These are phyloP conservation scores for Ceratocystis smalleyi DNA, from an alignment of 2,329 filamentous ascomycete genomes.

Conservation along the genomic window DNA sequence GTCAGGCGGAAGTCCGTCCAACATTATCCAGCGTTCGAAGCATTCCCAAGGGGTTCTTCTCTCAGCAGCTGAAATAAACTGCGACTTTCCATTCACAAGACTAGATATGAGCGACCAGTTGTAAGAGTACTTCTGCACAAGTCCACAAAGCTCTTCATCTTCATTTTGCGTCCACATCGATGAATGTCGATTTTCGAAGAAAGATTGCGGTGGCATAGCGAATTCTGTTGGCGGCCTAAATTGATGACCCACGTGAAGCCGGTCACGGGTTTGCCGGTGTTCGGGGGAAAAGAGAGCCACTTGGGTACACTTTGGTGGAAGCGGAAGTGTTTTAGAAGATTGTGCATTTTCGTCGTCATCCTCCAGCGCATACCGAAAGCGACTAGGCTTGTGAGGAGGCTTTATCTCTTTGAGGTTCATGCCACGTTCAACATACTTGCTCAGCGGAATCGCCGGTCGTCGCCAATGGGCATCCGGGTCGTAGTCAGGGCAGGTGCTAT, in stretches of 20 bases:
- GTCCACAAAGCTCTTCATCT: slow-evolving; percentile 70
- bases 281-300: slow-evolving; percentile 82
- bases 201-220: slow-evolving; percentile 74
- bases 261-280: slow-evolving; percentile 76
- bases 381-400: slow-evolving; percentile 58
- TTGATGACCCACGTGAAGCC: slow-evolving; percentile 78
- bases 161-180: slow-evolving; percentile 87
- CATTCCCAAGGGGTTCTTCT: slow-evolving; percentile 95
- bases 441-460: slow-evolving; percentile 64
- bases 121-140: slow-evolving; percentile 87
- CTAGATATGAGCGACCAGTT: slow-evolving; percentile 93
- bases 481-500: slow-evolving; percentile 40
- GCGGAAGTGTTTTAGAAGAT: slow-evolving; percentile 24
- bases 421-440: slow-evolving; percentile 71
- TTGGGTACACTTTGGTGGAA: slow-evolving; percentile 54
- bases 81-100: slow-evolving; percentile 56
- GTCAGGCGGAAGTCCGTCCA: slow-evolving; percentile 80
- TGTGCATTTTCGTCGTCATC: slow-evolving; percentile 40
- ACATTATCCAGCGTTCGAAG: slow-evolving; percentile 87
- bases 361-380: slow-evolving; percentile 68
- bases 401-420: slow-evolving; percentile 52
- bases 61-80: slow-evolving; percentile 73
- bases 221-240: slow-evolving; percentile 88
- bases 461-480: slow-evolving; percentile 60
- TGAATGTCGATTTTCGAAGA: slow-evolving; percentile 73